These are phyloP conservation scores for Chaetomiaceae sp. DNA, from an alignment of 2,329 filamentous ascomycete species.

Conservation along the genomic window DNA sequence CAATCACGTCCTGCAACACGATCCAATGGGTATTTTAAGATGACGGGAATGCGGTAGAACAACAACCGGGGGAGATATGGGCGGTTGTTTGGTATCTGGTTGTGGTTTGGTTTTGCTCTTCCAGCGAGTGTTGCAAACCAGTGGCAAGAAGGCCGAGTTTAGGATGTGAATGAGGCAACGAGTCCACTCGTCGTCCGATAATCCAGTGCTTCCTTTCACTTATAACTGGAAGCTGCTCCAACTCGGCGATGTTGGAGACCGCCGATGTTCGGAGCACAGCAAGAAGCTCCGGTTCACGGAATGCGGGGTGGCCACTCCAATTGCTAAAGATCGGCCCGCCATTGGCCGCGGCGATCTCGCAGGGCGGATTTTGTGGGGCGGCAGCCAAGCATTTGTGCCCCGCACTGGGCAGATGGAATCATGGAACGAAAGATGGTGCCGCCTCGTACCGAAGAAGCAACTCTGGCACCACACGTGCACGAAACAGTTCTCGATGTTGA, in stretches of 20 bases:
- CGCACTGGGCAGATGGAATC: slow-evolving; percentile 2
- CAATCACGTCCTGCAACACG: not conserved
- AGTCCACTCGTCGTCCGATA: slow-evolving; percentile 1
- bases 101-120: not conserved
- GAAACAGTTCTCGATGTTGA: too few species aligned
- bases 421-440: slow-evolving; percentile 1
- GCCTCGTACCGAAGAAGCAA: slow-evolving; percentile 5
- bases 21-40: not conserved
- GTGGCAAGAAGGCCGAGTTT: slow-evolving; percentile 3
- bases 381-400: slow-evolving; percentile 6
- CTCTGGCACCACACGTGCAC: not conserved
- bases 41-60: not conserved
- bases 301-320: slow-evolving; percentile 34
- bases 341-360: slow-evolving; percentile 28
- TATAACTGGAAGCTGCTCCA: slow-evolving; percentile 13
- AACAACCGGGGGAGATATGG: not conserved
- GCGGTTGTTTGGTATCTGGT: not conserved
- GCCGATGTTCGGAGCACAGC: slow-evolving; percentile 34
- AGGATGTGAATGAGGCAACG: not conserved
- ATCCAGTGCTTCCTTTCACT: slow-evolving; percentile 3
- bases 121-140: not conserved
- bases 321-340: slow-evolving; percentile 29
- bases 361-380: slow-evolving; percentile 1
- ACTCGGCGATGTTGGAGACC: slow-evolving; percentile 12
- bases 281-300: slow-evolving; percentile 33